Evolutionary conservation across 2,329 filamentous ascomycete genomes (phyloP).

Genomic region (Fusarium tuaranense): DNA sequence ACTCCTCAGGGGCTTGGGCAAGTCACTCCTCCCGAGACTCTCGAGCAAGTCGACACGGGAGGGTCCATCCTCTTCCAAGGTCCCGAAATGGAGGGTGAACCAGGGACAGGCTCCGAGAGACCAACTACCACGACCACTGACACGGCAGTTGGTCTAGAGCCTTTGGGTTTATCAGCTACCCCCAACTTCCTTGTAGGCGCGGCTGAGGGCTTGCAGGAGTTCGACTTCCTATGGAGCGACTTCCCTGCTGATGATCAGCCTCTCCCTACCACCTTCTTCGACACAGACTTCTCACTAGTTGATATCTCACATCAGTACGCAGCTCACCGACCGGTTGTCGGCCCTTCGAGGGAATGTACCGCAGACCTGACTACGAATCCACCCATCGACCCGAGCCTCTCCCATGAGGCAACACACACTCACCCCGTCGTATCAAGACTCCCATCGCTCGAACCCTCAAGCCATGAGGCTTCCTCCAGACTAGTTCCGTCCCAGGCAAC

Average conservation of each 20-base stretch:
- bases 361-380: not conserved
- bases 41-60: not conserved
- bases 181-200: not conserved
- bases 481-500: not conserved
- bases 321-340: not conserved
- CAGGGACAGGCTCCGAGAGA: not conserved
- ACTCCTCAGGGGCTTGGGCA: not conserved
- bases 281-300: conserved; percentile 11
- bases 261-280: conserved; percentile 1
- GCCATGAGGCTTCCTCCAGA: not conserved
- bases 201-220: not conserved
- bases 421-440: not conserved
- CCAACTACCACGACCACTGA: not conserved
- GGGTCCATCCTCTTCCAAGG: not conserved
- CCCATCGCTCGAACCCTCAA: not conserved
- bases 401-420: not conserved
- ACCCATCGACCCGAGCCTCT: not conserved
- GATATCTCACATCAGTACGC: conserved; percentile 11
- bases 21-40: not conserved
- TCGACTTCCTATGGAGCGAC: conserved; percentile 12
- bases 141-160: not conserved
- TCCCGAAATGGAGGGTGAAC: not conserved
- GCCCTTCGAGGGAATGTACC: not conserved
- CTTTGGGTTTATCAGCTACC: not conserved
- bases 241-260: conserved; percentile 6